Percentiles rank a stretch among this genome's conserved stretches.
Conservation (phyloP, 371 early-diverging fungal species). For the Mucor indicus region DNA sequence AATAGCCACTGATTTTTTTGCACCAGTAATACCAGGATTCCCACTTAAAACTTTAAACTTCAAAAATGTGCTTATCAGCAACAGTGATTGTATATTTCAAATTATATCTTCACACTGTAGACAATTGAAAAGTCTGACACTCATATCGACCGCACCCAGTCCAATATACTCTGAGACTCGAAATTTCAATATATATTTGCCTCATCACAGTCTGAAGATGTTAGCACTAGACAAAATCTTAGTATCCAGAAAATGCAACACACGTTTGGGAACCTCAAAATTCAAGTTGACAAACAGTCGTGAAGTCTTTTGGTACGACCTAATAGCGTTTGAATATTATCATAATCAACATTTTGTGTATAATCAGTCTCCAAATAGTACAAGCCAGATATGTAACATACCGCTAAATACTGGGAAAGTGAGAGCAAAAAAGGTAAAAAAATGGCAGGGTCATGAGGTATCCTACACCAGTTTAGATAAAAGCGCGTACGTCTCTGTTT, state of each 20-base stretch:
- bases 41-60: not conserved
- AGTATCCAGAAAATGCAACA: not conserved
- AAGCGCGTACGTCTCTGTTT: not conserved
- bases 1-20: not conserved
- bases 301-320: constrained; percentile 1
- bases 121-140: not conserved
- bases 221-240: not conserved
- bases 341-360: not conserved
- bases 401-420: not conserved
- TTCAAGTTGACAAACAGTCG: not conserved
- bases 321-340: not conserved
- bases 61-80: not conserved
- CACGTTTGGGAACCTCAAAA: not conserved
- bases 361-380: too few species aligned
- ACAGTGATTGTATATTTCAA: not conserved
- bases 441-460: not conserved
- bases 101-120: not conserved
- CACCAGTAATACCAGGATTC: not conserved
- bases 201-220: not conserved
- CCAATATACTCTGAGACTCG: not conserved
- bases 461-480: not conserved
- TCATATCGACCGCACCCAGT: not conserved
- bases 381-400: not conserved
- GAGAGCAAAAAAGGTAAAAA: not conserved
- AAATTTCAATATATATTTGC: not conserved